These are phyloP conservation scores for Maudiozyma bulderi DNA, from an alignment of 805 yeast genomes.

Conservation along the genomic window DNA sequence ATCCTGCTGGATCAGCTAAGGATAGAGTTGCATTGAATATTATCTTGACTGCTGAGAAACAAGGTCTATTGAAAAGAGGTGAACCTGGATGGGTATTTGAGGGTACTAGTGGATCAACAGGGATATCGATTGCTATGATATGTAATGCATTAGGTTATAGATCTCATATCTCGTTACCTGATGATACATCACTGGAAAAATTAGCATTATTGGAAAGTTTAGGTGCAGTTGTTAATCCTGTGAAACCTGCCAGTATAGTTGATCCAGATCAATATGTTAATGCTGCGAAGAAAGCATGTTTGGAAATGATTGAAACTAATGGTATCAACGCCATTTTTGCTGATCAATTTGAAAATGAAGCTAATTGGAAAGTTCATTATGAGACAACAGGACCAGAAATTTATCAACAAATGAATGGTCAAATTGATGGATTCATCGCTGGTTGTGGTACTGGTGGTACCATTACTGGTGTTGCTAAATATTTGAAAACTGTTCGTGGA, in stretches of 20 bases:
- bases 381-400: slow-evolving; percentile 88
- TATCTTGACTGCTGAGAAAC: slow-evolving; percentile 54
- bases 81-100: slow-evolving; percentile 61
- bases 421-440: slow-evolving; percentile 66
- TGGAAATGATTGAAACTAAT: slow-evolving; percentile 31
- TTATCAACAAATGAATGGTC: slow-evolving; percentile 56
- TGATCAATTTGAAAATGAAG: slow-evolving; percentile 89
- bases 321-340: slow-evolving; percentile 63
- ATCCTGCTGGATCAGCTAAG: slow-evolving; percentile 94
- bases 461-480: slow-evolving; percentile 80
- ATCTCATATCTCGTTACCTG: slow-evolving; percentile 90
- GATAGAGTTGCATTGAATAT: slow-evolving; percentile 89
- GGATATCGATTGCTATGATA: slow-evolving; percentile 86
- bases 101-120: slow-evolving; percentile 96
- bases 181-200: slow-evolving; percentile 84
- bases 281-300: slow-evolving; percentile 64
- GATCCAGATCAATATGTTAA: slow-evolving; percentile 91
- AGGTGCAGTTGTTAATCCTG: slow-evolving; percentile 79
- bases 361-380: slow-evolving; percentile 81
- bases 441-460: slow-evolving; percentile 99
- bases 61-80: slow-evolving; percentile 48
- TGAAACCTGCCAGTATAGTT: slow-evolving; percentile 89
- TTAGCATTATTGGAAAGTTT: slow-evolving; percentile 56
- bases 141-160: slow-evolving; percentile 81
- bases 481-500: slow-evolving; percentile 49